Percentiles rank a stretch among this genome's conserved stretches.
phyloP scores from a whole-genome alignment of 2,329 filamentous ascomycete species.

The Microsporum canis region DNA sequence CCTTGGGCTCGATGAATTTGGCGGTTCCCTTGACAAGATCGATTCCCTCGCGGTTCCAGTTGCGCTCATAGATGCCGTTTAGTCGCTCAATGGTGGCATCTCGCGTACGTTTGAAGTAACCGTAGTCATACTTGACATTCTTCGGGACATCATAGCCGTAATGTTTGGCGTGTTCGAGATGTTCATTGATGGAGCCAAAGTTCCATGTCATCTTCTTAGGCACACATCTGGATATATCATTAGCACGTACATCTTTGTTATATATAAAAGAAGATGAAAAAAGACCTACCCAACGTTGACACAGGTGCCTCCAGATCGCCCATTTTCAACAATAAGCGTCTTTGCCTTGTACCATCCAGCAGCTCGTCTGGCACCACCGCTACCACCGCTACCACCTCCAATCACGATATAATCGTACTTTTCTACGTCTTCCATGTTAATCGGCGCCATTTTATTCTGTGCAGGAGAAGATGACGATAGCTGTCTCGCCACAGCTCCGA shows the following conservation, averaged over 20 bases:
- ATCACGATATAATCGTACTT: conserved; percentile 47
- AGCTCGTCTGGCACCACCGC: conserved; percentile 39
- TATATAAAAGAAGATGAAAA: neutral
- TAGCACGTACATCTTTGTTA: neutral
- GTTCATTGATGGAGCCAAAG: conserved; percentile 39
- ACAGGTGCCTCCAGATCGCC: conserved; percentile 39
- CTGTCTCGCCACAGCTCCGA: conserved; percentile 32
- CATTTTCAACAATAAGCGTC: conserved; percentile 41
- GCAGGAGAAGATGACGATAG: conserved; percentile 20
- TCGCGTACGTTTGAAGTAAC: conserved; percentile 38
- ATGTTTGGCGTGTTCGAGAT: conserved; percentile 34
- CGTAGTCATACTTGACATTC: conserved; percentile 35
- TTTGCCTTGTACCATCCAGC: conserved; percentile 43
- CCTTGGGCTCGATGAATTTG: conserved; percentile 34
- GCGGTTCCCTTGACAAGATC: conserved; percentile 41
- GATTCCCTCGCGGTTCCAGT: conserved; percentile 41
- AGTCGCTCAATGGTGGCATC: conserved; percentile 36
- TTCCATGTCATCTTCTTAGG: conserved; percentile 46
- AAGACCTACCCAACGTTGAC: conserved; percentile 43
- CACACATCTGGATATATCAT: conserved; percentile 32
- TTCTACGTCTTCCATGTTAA: conserved; percentile 25
- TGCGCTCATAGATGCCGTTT: conserved; percentile 40
- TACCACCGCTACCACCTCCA: conserved; percentile 44
- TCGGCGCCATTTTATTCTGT: conserved; percentile 30
- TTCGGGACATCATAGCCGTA: conserved; percentile 40